phyloP scores from a whole-genome alignment of 306 rosid species.

The Sicyos edulis region DNA sequence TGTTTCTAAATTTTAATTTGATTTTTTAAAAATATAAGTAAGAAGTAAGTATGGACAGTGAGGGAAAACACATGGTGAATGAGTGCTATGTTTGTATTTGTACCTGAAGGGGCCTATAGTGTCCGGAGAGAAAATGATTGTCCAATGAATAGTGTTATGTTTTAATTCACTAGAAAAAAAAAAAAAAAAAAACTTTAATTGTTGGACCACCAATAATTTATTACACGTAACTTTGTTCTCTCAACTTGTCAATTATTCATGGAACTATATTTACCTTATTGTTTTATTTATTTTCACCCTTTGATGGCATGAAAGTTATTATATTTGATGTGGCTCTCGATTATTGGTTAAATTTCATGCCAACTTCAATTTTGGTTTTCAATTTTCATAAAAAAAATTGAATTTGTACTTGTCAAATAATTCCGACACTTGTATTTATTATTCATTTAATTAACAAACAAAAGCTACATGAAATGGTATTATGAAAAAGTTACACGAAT shows the following conservation, averaged over 20 bases:
- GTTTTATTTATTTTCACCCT: neutral
- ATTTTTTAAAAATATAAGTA: no score
- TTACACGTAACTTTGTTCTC: neutral
- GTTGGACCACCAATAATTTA: slow-evolving; percentile 18
- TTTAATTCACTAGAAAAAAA: neutral
- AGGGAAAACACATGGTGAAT: no score
- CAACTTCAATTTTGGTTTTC: neutral
- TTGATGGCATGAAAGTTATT: neutral
- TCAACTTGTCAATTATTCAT: neutral
- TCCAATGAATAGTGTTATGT: slow-evolving; percentile 10
- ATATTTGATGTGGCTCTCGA: neutral
- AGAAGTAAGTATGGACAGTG: no score
- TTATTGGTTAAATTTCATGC: neutral
- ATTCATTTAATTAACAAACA: no score
- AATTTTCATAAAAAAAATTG: no score
- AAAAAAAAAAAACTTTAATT: neutral
- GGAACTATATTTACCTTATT: neutral
- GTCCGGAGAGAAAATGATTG: slow-evolving; percentile 14
- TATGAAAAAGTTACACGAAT: no score
- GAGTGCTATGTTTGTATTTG: no score
- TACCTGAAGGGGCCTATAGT: neutral
- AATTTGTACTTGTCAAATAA: no score
- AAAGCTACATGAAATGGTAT: no score
- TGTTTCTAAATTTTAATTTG: no score
- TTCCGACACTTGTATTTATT: no score